phyloP scores from a whole-genome alignment of 345 rosid genomes.

The Rhodomyrtus tomentosa region DNA sequence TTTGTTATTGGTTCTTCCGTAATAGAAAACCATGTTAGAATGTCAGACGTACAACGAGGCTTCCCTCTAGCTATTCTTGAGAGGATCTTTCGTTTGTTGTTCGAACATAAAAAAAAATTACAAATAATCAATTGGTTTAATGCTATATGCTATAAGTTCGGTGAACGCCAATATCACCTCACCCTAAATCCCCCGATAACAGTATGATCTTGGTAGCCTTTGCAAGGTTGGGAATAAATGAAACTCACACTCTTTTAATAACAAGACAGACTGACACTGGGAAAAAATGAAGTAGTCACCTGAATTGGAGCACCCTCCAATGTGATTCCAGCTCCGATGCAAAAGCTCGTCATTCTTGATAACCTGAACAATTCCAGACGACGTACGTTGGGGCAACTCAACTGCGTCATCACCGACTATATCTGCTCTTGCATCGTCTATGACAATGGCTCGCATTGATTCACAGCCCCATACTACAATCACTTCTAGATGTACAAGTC shows the following conservation, averaged over 20 bases:
- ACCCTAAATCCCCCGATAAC: neutral
- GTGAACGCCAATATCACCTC: neutral
- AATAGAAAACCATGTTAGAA: neutral
- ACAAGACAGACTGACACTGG: no score
- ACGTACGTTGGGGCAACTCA: neutral
- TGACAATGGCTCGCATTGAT: neutral
- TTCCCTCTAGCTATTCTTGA: neutral
- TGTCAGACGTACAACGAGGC: neutral
- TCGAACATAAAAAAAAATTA: neutral
- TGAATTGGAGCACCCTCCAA: neutral
- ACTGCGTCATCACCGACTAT: neutral
- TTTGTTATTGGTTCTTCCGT: no score
- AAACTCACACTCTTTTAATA: no score
- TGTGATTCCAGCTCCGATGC: neutral
- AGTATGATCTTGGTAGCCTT: neutral
- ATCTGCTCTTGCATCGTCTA: neutral
- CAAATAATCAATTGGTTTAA: neutral
- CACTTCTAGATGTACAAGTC: neutral
- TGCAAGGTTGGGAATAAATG: neutral
- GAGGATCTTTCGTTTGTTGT: neutral
- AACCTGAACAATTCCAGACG: accelerated
- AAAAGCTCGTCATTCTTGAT: neutral
- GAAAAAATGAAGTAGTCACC: no score
- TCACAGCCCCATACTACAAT: neutral
- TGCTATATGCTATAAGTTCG: neutral